Evolutionary conservation across 371 early-diverging fungal genomes (phyloP).

Genomic region (Mortierella sp.): DNA sequence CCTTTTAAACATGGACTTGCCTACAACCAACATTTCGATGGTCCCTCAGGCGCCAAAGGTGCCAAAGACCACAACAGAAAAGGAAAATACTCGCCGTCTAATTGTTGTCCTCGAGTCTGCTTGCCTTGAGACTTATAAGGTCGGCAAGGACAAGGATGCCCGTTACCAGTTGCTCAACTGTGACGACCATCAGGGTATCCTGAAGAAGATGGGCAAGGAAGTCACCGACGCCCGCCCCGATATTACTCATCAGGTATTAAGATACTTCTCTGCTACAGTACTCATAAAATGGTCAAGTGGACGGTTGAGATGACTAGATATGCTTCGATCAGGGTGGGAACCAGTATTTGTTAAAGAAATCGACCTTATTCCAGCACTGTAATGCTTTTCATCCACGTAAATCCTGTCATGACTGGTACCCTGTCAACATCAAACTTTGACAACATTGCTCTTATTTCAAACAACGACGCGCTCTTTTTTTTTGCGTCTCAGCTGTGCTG

Average conservation of each 20-base stretch:
- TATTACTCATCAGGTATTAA: slow-evolving; percentile 90
- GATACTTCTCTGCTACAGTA: too few relatives aligned
- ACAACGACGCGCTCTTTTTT: slow-evolving; percentile 19
- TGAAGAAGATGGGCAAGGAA: slow-evolving; percentile 88
- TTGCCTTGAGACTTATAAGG: slow-evolving; percentile 94
- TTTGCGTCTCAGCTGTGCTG: slow-evolving; percentile 1
- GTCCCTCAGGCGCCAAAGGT: slow-evolving; percentile 85
- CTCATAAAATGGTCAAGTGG: background rate
- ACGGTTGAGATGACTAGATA: background rate
- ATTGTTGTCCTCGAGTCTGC: slow-evolving; percentile 95
- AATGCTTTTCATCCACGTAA: too few relatives aligned
- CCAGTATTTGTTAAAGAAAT: too few relatives aligned
- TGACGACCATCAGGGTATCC: slow-evolving; percentile 94
- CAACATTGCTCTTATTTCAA: slow-evolving; percentile 11
- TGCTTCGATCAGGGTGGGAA: too few relatives aligned
- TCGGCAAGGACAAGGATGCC: slow-evolving; percentile 91
- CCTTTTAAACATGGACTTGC: slow-evolving; percentile 34
- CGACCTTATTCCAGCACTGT: too few relatives aligned
- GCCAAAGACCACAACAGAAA: slow-evolving; percentile 80
- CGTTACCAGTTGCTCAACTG: slow-evolving; percentile 94
- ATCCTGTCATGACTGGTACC: background rate
- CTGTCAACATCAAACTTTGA: background rate
- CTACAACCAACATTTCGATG: slow-evolving; percentile 65
- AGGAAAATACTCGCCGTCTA: slow-evolving; percentile 85
- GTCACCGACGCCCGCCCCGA: slow-evolving; percentile 93